Base-by-base conservation (phyloP, 2,329 filamentous ascomycete genomes). In the Geosmithia flava region DNA sequence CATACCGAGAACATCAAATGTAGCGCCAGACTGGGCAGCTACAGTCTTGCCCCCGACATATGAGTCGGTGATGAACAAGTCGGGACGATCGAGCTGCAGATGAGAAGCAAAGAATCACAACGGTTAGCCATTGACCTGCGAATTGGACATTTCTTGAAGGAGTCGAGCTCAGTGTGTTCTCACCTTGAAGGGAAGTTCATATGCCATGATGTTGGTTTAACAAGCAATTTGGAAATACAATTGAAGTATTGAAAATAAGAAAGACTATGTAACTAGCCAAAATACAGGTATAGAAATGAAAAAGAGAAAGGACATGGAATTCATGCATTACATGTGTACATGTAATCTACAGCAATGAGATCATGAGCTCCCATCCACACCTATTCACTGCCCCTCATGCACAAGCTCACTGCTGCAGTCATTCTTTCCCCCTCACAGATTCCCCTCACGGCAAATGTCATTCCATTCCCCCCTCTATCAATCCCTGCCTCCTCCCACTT, bases 71-170 rank as follows among this genome's bases (percentile, higher is more conserved):
- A 47, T 47, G 46, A 47, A 42, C 17, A 47, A 20, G 33, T 42
- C 46, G 7, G 46, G 40, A 8, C 46, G 46, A n/a, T 19, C 17
- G 41, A 53, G 27, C 50, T 42, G 57, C 52, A 40, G 52, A 41
- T 7, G 51, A 30, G 29, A 8, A 27, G 23, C 23, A 27, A 27
- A 27, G 23, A 27, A 27, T 27, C 23, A 8, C 8, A n/a, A 27
- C 23, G 4, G 23, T 27, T 8, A 27, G 23, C 8, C 23, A 8
- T 27, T 27, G 23, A 27, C 23, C 23, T 27, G 23, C n/a, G 23
- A 27, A 27, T 27, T 27, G 23, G 23, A 27, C 4, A n/a, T n/a
- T n/a, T n/a, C 23, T 27, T 8, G 23, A 27, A 8, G 8, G 23
- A n/a, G n/a, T n/a, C 8, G 23, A 49, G 3, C 41, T 39, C 6